Percentiles rank a stretch among this genome's conserved stretches.
Conservation (phyloP, 2,329 filamentous ascomycete genomes). For the Beauveria varroae region DNA sequence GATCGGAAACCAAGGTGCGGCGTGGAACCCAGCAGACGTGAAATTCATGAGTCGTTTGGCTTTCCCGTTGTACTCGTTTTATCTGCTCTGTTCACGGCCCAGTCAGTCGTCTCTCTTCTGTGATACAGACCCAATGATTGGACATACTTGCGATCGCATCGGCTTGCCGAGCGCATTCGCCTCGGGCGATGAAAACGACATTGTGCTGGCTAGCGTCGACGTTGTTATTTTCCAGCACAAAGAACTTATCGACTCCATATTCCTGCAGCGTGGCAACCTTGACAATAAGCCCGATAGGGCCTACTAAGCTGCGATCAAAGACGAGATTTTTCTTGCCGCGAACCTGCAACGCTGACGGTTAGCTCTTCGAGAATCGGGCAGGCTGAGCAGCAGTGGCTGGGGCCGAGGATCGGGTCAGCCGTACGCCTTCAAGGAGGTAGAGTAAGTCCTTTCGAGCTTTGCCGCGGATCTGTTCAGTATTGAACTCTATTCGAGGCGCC, state of each 20-base stretch:
- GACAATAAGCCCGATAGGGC: conserved; percentile 82
- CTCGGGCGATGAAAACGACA: conserved; percentile 86
- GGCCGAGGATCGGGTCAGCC: conserved; percentile 21
- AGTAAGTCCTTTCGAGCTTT: conserved; percentile 85
- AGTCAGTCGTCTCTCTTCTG: conserved; percentile 22
- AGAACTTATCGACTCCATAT: conserved; percentile 96
- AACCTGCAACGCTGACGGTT: conserved; percentile 50
- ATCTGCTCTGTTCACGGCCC: conserved; percentile 62
- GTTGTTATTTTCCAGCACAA: conserved; percentile 93
- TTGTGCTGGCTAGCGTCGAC: conserved; percentile 91
- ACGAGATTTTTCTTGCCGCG: conserved; percentile 98
- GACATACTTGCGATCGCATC: conserved; percentile 79
- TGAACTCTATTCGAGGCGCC: conserved; percentile 65
- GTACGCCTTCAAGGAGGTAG: conserved; percentile 85
- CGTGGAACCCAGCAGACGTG: conserved; percentile 94
- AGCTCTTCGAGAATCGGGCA: conserved; percentile 7
- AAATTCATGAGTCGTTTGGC: conserved; percentile 88
- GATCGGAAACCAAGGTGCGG: conserved; percentile 83
- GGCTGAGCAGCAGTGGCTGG: neutral
- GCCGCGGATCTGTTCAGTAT: conserved; percentile 66
- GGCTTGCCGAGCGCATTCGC: conserved; percentile 79
- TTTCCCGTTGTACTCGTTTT: conserved; percentile 79
- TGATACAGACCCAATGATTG: neutral
- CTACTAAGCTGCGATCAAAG: conserved; percentile 83
- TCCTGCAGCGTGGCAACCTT: conserved; percentile 94